These are phyloP conservation scores for Hordeum marinum DNA, from an alignment of 176 grass and related monocot genomes.

Conservation along the genomic window DNA sequence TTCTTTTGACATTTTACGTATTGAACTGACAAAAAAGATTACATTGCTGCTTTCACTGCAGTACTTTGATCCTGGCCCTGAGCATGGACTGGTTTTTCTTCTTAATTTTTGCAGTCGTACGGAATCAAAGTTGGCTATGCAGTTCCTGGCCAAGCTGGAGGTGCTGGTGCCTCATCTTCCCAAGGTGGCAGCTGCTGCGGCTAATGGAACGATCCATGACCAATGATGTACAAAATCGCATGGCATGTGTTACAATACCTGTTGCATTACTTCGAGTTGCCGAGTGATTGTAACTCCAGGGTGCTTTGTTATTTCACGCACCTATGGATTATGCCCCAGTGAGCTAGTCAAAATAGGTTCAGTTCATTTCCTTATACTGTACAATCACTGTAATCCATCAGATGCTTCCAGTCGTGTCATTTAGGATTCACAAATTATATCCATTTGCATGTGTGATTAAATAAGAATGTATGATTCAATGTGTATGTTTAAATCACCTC, in stretches of 20 bases:
- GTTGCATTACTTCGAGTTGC: not conserved
- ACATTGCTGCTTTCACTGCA: not conserved
- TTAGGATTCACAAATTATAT: slow-evolving; percentile 4
- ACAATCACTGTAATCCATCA: slow-evolving; percentile 3
- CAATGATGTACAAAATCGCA: slow-evolving; percentile 1
- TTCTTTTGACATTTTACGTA: not conserved
- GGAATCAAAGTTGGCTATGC: slow-evolving; percentile 69
- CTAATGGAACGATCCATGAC: slow-evolving; percentile 7
- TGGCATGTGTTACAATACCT: slow-evolving; percentile 11
- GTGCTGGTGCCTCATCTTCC: slow-evolving; percentile 51
- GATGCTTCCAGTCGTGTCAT: not conserved
- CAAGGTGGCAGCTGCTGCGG: slow-evolving; percentile 57
- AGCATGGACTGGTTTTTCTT: not conserved
- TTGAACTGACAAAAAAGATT: not conserved
- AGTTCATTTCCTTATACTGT: slow-evolving; percentile 27
- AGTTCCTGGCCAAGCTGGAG: slow-evolving; percentile 42
- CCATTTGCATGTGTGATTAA: slow-evolving; percentile 31
- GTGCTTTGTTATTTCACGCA: slow-evolving; percentile 41
- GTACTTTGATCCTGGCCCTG: not conserved
- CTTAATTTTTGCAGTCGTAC: slow-evolving; percentile 38
- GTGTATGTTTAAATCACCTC: slow-evolving; percentile 3
- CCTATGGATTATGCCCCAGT: slow-evolving; percentile 17
- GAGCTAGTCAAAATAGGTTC: slow-evolving; percentile 2
- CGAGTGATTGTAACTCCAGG: slow-evolving; percentile 17
- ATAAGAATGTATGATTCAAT: slow-evolving; percentile 5